phyloP scores from a whole-genome alignment of 768 basidiomycete species.

The Termitomyces sp. region DNA sequence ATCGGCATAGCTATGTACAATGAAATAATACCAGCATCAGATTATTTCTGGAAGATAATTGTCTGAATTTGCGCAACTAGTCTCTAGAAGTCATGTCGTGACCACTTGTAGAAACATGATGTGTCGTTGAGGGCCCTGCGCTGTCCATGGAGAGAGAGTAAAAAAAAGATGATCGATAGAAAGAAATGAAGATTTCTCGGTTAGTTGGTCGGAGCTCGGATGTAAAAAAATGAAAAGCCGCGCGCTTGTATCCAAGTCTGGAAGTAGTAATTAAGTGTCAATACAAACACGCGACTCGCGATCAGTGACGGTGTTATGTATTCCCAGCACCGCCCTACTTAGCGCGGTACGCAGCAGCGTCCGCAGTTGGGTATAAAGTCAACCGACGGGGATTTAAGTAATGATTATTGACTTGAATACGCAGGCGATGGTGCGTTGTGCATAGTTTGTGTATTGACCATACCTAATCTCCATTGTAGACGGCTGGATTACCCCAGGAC shows the following conservation, averaged over 20 bases:
- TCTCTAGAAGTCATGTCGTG: constrained; percentile 79
- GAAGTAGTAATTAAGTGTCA: neutral
- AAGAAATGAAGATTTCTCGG: constrained; percentile 9
- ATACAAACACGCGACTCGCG: neutral
- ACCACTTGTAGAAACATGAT: constrained; percentile 15
- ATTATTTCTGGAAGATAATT: constrained; percentile 21
- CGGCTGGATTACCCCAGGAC: constrained; percentile 22
- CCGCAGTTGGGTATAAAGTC: constrained; percentile 11
- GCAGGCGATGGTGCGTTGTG: constrained; percentile 18
- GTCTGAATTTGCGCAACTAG: constrained; percentile 59
- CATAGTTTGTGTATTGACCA: neutral
- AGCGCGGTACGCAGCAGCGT: constrained; percentile 1
- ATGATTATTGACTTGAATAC: constrained; percentile 24
- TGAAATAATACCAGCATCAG: constrained; percentile 32
- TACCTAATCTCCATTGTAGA: constrained; percentile 6
- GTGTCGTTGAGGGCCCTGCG: constrained; percentile 23
- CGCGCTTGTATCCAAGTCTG: neutral
- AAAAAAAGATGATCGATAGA: constrained; percentile 14
- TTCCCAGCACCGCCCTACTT: constrained; percentile 5
- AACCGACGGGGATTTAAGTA: neutral
- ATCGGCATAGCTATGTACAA: constrained; percentile 75
- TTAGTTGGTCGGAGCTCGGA: constrained; percentile 14
- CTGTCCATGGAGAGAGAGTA: constrained; percentile 16
- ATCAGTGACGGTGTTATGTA: neutral
- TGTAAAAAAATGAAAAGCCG: constrained; percentile 11